Evolutionary conservation across 257 asterid genomes (phyloP).

Genomic region (Orobanche coerulescens): DNA sequence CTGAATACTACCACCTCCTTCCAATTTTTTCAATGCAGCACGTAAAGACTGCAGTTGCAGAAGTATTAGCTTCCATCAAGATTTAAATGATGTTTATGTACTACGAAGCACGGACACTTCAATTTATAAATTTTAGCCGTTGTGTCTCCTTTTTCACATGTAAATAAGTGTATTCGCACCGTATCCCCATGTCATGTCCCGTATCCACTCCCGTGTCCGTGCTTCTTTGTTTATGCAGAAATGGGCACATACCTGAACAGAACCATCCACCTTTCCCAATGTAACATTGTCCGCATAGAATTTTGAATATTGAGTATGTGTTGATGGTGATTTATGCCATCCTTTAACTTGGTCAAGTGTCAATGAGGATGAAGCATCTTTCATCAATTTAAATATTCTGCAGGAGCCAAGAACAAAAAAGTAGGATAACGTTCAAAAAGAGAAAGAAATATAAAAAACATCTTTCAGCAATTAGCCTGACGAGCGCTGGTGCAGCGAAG

Average conservation of each 20-base stretch:
- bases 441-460: too few species aligned
- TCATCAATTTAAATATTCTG: constrained; percentile 54
- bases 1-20: constrained; percentile 57
- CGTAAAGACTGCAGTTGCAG: constrained; percentile 53
- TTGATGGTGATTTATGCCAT: constrained; percentile 43
- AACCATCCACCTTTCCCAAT: constrained; percentile 70
- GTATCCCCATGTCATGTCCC: too few species aligned
- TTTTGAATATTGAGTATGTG: constrained; percentile 36
- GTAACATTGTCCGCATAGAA: constrained; percentile 41
- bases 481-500: neutral
- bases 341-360: constrained; percentile 37
- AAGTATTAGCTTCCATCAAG: constrained; percentile 7
- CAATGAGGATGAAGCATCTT: constrained; percentile 47
- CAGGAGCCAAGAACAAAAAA: constrained; percentile 14
- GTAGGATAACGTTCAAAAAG: neutral
- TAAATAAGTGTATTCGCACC: too few species aligned
- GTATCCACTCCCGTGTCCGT: too few species aligned
- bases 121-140: too few species aligned
- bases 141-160: too few species aligned
- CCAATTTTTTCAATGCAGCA: constrained; percentile 59
- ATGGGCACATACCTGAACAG: constrained; percentile 51
- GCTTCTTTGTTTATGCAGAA: constrained; percentile 8
- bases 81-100: constrained; percentile 1
- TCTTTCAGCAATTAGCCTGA: neutral
- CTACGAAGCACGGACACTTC: too few species aligned